Percentiles rank a stretch among this genome's conserved stretches.
phyloP scores from a whole-genome alignment of 306 rosid genomes.

The Lotus japonicus region DNA sequence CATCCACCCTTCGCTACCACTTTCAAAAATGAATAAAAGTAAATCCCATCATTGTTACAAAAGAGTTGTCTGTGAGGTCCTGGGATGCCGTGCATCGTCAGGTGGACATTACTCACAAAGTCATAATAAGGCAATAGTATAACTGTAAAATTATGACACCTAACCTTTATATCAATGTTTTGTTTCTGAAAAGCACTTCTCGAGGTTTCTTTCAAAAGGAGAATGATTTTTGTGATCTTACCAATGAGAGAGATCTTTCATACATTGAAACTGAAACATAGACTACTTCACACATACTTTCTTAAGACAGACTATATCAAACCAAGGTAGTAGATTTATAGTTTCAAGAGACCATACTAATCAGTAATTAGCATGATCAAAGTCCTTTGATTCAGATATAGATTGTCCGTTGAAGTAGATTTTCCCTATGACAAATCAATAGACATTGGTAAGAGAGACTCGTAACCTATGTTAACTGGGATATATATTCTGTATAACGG shows the following conservation, averaged over 20 bases:
- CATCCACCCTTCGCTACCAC: neutral
- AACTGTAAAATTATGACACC: neutral
- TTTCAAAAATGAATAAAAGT: neutral
- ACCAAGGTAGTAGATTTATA: neutral
- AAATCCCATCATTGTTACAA: neutral
- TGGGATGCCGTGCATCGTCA: neutral
- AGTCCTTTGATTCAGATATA: neutral
- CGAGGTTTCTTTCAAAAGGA: neutral
- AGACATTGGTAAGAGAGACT: conserved; percentile 1
- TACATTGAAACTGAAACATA: neutral
- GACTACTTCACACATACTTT: neutral
- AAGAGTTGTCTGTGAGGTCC: neutral
- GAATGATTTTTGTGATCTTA: neutral
- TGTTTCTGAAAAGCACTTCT: neutral
- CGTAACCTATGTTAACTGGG: neutral
- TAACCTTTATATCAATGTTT: neutral
- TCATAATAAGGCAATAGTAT: neutral
- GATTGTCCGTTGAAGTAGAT: neutral
- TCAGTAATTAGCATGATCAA: neutral
- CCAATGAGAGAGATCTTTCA: neutral
- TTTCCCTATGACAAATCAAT: neutral
- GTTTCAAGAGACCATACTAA: neutral
- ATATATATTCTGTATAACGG: neutral
- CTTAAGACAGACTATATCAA: neutral
- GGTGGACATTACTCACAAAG: neutral